Percentiles rank a stretch among this genome's conserved stretches.
Conservation (phyloP, 2,329 filamentous ascomycete genomes). For the Fusarium tjaetaba region DNA sequence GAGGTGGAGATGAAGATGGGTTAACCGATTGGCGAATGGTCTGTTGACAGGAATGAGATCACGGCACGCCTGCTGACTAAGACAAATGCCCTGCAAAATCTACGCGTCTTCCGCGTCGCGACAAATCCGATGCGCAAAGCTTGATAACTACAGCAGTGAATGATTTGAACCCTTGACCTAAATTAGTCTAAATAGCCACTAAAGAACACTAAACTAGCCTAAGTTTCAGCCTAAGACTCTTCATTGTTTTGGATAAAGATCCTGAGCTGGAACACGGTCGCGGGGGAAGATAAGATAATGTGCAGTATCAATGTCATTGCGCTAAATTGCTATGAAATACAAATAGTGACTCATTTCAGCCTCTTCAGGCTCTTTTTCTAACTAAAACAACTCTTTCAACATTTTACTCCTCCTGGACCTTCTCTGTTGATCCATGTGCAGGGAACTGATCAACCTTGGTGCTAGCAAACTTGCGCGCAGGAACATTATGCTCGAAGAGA, state of each 20-base stretch:
- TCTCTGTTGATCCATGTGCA: background rate
- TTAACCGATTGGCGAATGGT: background rate
- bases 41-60: background rate
- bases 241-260: background rate
- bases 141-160: background rate
- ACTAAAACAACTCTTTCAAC: background rate
- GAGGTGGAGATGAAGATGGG: background rate
- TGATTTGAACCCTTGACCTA: background rate
- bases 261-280: background rate
- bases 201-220: background rate
- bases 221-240: background rate
- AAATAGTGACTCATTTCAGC: background rate
- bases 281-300: background rate
- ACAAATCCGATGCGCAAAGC: rapidly evolving
- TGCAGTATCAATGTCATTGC: background rate
- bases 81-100: too few species aligned
- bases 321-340: background rate
- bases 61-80: background rate
- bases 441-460: slow-evolving; percentile 43
- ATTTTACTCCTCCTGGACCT: slow-evolving; percentile 3
- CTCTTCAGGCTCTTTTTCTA: background rate
- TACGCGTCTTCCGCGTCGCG: background rate
- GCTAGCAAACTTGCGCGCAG: slow-evolving; percentile 53
- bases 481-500: slow-evolving; percentile 59
- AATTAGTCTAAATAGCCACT: background rate